Conservation (phyloP, 2,329 filamentous ascomycete genomes). For the Pseudogymnoascus sp. region DNA sequence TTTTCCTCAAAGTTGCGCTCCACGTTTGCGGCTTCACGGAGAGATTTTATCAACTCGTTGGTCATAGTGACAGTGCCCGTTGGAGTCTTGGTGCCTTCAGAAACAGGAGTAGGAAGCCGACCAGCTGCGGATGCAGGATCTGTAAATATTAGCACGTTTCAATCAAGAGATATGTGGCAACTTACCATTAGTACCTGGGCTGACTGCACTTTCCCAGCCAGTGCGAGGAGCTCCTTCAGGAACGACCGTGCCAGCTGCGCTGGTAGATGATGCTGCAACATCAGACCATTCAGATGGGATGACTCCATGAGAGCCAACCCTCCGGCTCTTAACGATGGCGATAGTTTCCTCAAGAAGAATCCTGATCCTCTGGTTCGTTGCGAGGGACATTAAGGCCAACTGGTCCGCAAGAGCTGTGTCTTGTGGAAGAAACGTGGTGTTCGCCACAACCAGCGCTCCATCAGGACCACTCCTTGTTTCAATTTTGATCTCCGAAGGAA, state of each 20-base stretch:
- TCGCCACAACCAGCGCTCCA: slow-evolving; percentile 53
- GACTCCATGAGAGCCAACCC: slow-evolving; percentile 70
- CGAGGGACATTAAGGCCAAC: slow-evolving; percentile 72
- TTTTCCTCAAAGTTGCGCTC: slow-evolving; percentile 69
- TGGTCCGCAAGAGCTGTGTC: slow-evolving; percentile 74
- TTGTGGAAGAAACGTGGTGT: slow-evolving; percentile 63
- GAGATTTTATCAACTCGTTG: slow-evolving; percentile 38
- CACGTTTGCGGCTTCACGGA: slow-evolving; percentile 55
- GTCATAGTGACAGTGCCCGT: slow-evolving; percentile 32
- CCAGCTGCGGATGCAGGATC: slow-evolving; percentile 28
- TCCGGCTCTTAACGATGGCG: slow-evolving; percentile 60
- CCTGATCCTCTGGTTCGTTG: slow-evolving; percentile 70
- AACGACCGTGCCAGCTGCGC: slow-evolving; percentile 27
- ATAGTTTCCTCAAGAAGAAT: slow-evolving; percentile 71
- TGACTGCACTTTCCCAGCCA: slow-evolving; percentile 42
- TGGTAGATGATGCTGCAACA: slow-evolving; percentile 48
- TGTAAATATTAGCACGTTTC: slow-evolving; percentile 29
- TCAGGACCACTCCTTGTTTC: slow-evolving; percentile 53
- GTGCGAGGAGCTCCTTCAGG: slow-evolving; percentile 22
- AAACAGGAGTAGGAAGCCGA: slow-evolving; percentile 37
- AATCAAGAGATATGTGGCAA: slow-evolving; percentile 16
- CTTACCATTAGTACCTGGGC: slow-evolving; percentile 55
- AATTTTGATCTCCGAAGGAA: slow-evolving; percentile 37
- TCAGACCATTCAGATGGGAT: slow-evolving; percentile 70
- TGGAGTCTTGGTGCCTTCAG: slow-evolving; percentile 43